Conservation (phyloP, 768 basidiomycete genomes). For the Russula virescens region DNA sequence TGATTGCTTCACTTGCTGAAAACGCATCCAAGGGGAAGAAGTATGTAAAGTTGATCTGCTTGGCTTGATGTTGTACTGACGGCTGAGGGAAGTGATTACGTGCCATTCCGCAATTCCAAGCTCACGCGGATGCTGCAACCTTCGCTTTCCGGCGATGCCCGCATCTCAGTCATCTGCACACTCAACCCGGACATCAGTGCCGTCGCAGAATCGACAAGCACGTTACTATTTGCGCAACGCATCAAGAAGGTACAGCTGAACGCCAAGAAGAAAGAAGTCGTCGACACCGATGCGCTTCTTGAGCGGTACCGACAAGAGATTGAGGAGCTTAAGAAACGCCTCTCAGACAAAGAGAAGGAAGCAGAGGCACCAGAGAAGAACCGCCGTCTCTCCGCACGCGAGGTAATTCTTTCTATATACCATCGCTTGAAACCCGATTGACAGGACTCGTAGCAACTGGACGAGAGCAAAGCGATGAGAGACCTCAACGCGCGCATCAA, state of each 20-base stretch:
- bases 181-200: slow-evolving; percentile 81
- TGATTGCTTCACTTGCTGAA: slow-evolving; percentile 88
- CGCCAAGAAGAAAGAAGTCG: slow-evolving; percentile 89
- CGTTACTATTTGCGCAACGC: slow-evolving; percentile 84
- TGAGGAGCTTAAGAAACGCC: slow-evolving; percentile 73
- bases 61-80: slow-evolving; percentile 5
- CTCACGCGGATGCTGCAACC: slow-evolving; percentile 92
- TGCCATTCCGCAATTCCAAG: slow-evolving; percentile 94
- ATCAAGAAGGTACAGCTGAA: slow-evolving; percentile 88
- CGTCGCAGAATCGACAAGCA: slow-evolving; percentile 79
- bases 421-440: not conserved
- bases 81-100: slow-evolving; percentile 58
- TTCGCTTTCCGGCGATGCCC: slow-evolving; percentile 89
- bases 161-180: slow-evolving; percentile 94
- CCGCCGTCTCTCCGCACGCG: slow-evolving; percentile 42
- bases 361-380: slow-evolving; percentile 45
- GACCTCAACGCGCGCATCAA: slow-evolving; percentile 76
- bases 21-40: slow-evolving; percentile 72
- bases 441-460: slow-evolving; percentile 54
- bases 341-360: slow-evolving; percentile 55
- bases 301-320: slow-evolving; percentile 94
- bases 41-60: slow-evolving; percentile 33
- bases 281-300: slow-evolving; percentile 90
- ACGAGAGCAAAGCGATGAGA: slow-evolving; percentile 79
- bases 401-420: slow-evolving; percentile 30